Conservation (phyloP, 106 monocot genomes). For the Phalaenopsis equestris region DNA sequence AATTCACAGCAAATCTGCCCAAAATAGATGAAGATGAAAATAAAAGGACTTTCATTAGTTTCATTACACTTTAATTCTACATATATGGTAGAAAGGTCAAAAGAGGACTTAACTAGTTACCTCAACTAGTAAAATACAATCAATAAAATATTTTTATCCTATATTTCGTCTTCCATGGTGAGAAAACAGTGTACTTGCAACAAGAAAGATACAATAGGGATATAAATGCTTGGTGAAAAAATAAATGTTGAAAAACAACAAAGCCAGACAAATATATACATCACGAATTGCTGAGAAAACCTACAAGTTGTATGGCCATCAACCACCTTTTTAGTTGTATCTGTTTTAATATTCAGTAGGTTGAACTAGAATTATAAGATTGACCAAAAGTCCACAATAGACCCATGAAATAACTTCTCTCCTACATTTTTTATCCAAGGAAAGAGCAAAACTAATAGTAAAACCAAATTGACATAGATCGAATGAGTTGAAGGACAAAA, state of each 20-base stretch:
- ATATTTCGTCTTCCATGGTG: background rate
- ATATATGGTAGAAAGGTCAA: background rate
- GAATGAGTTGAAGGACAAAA: too few relatives aligned
- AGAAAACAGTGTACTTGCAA: background rate
- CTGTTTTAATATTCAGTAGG: too few relatives aligned
- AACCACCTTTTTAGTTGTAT: too few relatives aligned
- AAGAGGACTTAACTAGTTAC: background rate
- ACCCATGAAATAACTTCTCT: too few relatives aligned
- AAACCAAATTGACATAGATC: too few relatives aligned
- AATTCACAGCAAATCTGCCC: background rate
- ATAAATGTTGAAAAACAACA: background rate
- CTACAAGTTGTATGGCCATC: background rate
- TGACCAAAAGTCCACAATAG: too few relatives aligned
- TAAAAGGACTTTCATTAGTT: background rate
- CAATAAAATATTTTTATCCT: background rate
- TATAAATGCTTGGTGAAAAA: background rate
- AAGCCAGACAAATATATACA: background rate
- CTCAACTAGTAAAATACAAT: background rate
- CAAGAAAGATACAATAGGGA: background rate
- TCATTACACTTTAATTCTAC: background rate
- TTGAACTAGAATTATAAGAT: too few relatives aligned
- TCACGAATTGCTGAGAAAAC: background rate
- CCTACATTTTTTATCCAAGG: too few relatives aligned
- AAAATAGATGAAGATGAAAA: background rate
- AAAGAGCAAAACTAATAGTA: too few relatives aligned